phyloP scores from a whole-genome alignment of 1,139 yeast genomes.

The Sugiyamaella novakii region DNA sequence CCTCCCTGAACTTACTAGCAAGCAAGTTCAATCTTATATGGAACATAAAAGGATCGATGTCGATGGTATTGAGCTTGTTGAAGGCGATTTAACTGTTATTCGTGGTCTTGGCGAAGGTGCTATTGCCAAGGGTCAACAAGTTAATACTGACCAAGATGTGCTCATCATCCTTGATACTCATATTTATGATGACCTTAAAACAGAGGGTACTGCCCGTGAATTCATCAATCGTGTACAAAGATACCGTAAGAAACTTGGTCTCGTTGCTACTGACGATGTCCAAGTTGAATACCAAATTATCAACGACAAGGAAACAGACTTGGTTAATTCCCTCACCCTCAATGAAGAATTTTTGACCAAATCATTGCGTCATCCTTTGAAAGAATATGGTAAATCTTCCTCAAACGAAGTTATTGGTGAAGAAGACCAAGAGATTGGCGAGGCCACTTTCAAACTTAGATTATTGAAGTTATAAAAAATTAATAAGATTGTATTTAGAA shows the following conservation, averaged over 20 bases:
- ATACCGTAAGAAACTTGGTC: conserved; percentile 93
- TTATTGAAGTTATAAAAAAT: conserved; percentile 55
- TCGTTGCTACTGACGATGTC: conserved; percentile 94
- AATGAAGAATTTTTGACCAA: conserved; percentile 73
- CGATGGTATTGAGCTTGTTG: conserved; percentile 83
- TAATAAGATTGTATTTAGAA: too few relatives aligned
- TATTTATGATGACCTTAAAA: conserved; percentile 81
- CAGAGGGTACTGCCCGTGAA: conserved; percentile 96
- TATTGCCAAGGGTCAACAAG: conserved; percentile 68
- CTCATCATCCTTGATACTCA: conserved; percentile 87
- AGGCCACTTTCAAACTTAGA: conserved; percentile 78
- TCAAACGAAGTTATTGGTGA: conserved; percentile 62
- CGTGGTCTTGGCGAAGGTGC: conserved; percentile 78
- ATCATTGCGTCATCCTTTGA: conserved; percentile 64
- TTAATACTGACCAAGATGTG: conserved; percentile 86
- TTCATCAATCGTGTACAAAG: conserved; percentile 96
- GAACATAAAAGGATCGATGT: conserved; percentile 74
- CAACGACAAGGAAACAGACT: conserved; percentile 61
- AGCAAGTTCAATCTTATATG: conserved; percentile 77
- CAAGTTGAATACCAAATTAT: conserved; percentile 74
- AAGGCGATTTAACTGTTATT: conserved; percentile 86
- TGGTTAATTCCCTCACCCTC: conserved; percentile 61
- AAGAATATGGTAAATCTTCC: conserved; percentile 29
- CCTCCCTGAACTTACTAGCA: conserved; percentile 76
- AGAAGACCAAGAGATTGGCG: conserved; percentile 89